Evolutionary conservation across 345 rosid species (phyloP), one percentile per base, ranked within the genome.

Genomic region (Isatis tinctoria): DNA sequence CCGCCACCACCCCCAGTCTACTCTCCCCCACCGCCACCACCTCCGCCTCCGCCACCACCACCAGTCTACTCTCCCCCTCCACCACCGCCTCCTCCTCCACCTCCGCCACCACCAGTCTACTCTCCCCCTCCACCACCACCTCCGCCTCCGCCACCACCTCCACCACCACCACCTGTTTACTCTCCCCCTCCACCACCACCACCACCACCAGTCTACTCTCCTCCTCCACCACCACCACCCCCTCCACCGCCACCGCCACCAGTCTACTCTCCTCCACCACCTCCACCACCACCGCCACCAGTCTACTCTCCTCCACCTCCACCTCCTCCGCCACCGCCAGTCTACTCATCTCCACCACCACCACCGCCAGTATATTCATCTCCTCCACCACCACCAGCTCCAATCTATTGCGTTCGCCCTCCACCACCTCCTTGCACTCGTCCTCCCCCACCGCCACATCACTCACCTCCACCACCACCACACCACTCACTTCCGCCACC

Each of bases 171-270:
- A 30, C 49, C 49, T 2, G 33, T 33, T 0, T 13, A 33, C 0
- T 65, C 84, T 0, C 80, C 87, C 0, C 81, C 86, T 0, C 71
- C 80, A 0, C 65, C 60, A 8, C 80, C 86, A 0, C 72, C 80
- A 0, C 80, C 83, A 0, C 65, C 66, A 0, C 89, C 87, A 3
- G 79, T 77, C 0, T 69, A 73, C 59, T 81, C 87, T 0, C 77
- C 87, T 0, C 86, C 87, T 0, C 86, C 87, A 0, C 85, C 89
- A 0, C 72, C 84, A 0, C 79, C 86, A 1, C 24, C 86, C 0
- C 77, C 87, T 0, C 86, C 87, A 0, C 86, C 86, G 0, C 85
- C 89, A 0, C 72, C 84, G 0, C 80, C 87, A 0, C 81, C 83
- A 3, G 61, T 67, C 0, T 67, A 67, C 27, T 52, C 61, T n/a